phyloP scores from a whole-genome alignment of 2,329 filamentous ascomycete species.

The Penicillium digitatum region DNA sequence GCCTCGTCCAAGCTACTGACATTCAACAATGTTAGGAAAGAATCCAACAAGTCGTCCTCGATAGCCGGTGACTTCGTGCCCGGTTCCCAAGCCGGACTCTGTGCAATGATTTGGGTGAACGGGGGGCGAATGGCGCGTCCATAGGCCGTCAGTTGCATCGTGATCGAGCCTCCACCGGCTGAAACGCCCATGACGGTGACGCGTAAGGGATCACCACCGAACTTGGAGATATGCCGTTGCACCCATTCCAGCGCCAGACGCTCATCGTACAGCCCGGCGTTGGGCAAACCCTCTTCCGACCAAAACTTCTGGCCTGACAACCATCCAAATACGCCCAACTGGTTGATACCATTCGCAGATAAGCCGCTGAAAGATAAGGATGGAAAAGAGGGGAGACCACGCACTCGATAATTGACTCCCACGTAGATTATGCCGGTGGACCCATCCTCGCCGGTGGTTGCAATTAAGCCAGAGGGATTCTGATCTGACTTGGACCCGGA shows the following conservation, averaged over 20 bases:
- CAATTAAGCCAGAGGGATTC: not conserved
- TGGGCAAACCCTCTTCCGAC: not conserved
- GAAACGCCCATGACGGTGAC: not conserved
- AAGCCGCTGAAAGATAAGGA: not conserved
- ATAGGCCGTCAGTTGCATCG: not conserved
- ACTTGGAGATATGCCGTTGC: slow-evolving; percentile 5
- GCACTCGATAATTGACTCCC: not conserved
- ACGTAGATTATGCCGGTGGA: not conserved
- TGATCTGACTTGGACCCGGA: not conserved
- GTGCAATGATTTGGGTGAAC: not conserved
- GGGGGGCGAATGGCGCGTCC: not conserved
- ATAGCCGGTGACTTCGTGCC: not conserved
- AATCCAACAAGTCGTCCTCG: not conserved
- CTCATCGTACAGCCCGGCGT: slow-evolving; percentile 7
- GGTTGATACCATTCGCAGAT: not conserved
- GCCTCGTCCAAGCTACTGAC: not conserved
- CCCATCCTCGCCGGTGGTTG: not conserved
- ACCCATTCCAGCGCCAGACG: slow-evolving; percentile 14
- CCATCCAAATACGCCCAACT: not conserved
- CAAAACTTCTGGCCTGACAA: not conserved
- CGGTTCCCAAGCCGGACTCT: not conserved
- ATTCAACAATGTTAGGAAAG: not conserved
- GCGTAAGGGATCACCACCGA: slow-evolving; percentile 6
- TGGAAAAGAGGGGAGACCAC: not conserved
- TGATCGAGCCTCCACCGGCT: not conserved